Evolutionary conservation across 2,329 filamentous ascomycete species (phyloP).

Genomic region (Tolypocladium amazonense): DNA sequence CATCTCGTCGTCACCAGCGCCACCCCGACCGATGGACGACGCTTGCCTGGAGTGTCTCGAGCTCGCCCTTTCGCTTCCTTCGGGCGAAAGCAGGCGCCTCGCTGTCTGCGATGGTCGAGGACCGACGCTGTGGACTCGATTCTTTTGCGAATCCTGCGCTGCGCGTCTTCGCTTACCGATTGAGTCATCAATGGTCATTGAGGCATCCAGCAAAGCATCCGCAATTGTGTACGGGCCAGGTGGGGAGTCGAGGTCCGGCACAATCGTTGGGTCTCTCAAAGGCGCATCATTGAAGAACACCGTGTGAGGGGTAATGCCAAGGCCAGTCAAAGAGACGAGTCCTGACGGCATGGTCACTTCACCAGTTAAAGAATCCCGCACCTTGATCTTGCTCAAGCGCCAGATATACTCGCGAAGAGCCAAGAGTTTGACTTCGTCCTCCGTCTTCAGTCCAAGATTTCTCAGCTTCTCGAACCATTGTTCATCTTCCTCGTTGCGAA

Average conservation of each 20-base stretch:
- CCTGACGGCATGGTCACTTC: constrained; percentile 21
- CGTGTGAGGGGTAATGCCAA: constrained; percentile 75
- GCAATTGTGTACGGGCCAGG: constrained; percentile 63
- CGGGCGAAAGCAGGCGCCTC: constrained; percentile 20
- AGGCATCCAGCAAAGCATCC: constrained; percentile 85
- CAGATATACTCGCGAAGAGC: constrained; percentile 85
- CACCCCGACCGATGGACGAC: constrained; percentile 19
- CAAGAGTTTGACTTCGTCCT: constrained; percentile 85
- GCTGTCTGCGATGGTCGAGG: constrained; percentile 13
- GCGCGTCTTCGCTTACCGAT: constrained; percentile 41
- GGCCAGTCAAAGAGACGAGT: constrained; percentile 60
- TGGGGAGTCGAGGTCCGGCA: constrained; percentile 19
- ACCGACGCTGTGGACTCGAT: constrained; percentile 28
- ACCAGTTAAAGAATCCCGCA: constrained; percentile 34
- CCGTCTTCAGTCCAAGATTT: constrained; percentile 68
- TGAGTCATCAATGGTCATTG: constrained; percentile 71
- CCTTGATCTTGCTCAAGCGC: constrained; percentile 65
- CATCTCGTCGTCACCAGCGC: constrained; percentile 20
- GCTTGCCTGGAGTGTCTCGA: constrained; percentile 27
- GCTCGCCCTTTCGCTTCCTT: constrained; percentile 15
- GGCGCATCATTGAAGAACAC: constrained; percentile 82
- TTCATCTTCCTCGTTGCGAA: constrained; percentile 86
- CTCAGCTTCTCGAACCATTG: constrained; percentile 80
- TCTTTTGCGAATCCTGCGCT: constrained; percentile 39
- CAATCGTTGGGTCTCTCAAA: constrained; percentile 29